Percentiles rank a stretch among this genome's conserved stretches.
Evolutionary conservation across 345 rosid genomes (phyloP).

Genomic region (Rhizophora mangle): DNA sequence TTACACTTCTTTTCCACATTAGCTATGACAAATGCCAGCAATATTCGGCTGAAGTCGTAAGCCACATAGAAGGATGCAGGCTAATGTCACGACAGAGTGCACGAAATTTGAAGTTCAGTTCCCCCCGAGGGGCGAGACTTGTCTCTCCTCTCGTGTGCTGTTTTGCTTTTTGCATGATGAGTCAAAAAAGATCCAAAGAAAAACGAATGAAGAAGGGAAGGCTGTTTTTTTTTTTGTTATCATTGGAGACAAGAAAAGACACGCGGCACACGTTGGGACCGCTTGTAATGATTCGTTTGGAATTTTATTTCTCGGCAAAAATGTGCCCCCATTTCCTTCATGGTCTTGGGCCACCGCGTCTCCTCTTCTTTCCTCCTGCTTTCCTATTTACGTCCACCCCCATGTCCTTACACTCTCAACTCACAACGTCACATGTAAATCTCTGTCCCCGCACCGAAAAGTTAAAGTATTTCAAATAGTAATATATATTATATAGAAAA

Average conservation of each 20-base stretch:
- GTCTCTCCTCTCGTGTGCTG: conserved; percentile 5
- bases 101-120: too few species aligned
- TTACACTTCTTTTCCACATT: too few species aligned
- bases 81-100: too few species aligned
- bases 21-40: too few species aligned
- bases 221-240: background rate
- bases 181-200: conserved; percentile 7
- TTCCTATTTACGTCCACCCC: conserved; percentile 20
- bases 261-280: conserved; percentile 32
- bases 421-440: background rate
- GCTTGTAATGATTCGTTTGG: conserved; percentile 16
- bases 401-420: background rate
- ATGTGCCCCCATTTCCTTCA: background rate
- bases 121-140: conserved; percentile 24
- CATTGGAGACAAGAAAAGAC: conserved; percentile 8
- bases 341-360: conserved; percentile 13
- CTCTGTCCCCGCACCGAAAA: background rate
- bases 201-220: background rate
- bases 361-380: conserved; percentile 21
- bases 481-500: too few species aligned
- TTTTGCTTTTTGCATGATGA: conserved; percentile 6
- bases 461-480: too few species aligned
- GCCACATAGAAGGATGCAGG: too few species aligned
- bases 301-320: background rate
- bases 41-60: too few species aligned